Evolutionary conservation across 2,329 filamentous ascomycete species (phyloP).

Genomic region (Stemphylium beticola): DNA sequence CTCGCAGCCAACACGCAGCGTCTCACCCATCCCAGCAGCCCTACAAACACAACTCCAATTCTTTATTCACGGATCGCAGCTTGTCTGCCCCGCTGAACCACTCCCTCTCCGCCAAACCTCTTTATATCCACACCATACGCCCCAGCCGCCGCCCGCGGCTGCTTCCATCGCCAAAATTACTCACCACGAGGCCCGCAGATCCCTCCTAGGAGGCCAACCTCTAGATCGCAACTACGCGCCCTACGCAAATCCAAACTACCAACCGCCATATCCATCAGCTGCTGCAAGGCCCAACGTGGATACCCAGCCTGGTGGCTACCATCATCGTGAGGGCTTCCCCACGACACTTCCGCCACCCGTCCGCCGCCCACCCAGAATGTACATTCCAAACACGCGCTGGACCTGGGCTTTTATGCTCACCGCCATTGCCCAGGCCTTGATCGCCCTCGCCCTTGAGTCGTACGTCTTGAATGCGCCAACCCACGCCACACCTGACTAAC

Average conservation of each 20-base stretch:
- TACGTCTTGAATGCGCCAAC: conserved; percentile 57
- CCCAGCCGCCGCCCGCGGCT: conserved; percentile 47
- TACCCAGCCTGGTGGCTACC: conserved; percentile 58
- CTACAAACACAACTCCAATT: conserved; percentile 21
- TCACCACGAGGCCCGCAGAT: conserved; percentile 62
- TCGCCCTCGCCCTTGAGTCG: conserved; percentile 86
- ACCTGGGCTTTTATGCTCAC: conserved; percentile 83
- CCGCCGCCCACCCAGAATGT: conserved; percentile 59
- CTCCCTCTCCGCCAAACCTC: conserved; percentile 9
- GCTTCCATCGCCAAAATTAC: conserved; percentile 57
- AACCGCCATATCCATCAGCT: conserved; percentile 50
- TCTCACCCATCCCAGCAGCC: conserved; percentile 40
- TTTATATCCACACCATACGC: conserved; percentile 31
- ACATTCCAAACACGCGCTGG: conserved; percentile 84
- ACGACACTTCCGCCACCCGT: conserved; percentile 51
- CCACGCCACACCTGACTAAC: conserved; percentile 14
- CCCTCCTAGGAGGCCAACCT: conserved; percentile 64
- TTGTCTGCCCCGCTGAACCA: conserved; percentile 16
- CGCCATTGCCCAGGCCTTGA: conserved; percentile 75
- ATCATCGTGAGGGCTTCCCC: conserved; percentile 48
- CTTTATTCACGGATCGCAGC: conserved; percentile 18
- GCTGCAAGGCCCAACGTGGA: conserved; percentile 46
- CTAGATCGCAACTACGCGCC: conserved; percentile 59
- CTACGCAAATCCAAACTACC: conserved; percentile 39
- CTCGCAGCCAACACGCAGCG: conserved; percentile 14